Evolutionary conservation across 140 eudicot genomes (phyloP), one percentile per base, ranked within the genome.

Genomic region (Stevia rebaudiana): DNA sequence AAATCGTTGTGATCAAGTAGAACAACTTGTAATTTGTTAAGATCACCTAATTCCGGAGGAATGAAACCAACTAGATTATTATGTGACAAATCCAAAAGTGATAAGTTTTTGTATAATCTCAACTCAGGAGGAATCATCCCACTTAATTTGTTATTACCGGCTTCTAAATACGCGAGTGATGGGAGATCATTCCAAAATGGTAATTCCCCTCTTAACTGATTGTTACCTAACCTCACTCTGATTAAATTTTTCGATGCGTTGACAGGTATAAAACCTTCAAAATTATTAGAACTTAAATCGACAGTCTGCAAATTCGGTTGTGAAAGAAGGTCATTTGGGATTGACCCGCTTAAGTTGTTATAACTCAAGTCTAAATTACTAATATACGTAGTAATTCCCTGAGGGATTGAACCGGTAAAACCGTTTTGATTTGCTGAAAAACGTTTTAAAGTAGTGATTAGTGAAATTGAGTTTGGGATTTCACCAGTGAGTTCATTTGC

Each of bases 291-390:
- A 9, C 96, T 71, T 75, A 91, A 63, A 76, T 91, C 95, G 5
- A 91, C 68, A 6, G 77, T 24, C 67, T 56, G 75, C 82, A 91
- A 71, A 63, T 80, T 81, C 5, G 71, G 66, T 13, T 60, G 79
- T 7, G 81, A 69, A 50, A 91, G 68, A 39, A 91, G 67, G 53
- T 81, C 91, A 8, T 13, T 5, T 2, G 98, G 95, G 35, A 91
- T 77, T 7, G 79, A 67, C 43, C 98, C 96, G 43, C 1, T 79
- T 54, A 91, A 52, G 8, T 0, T 8, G 46, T 91, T 91, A 58
- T 76, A 87, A 84, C 98, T 87, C 11, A 87, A 74, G 79, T 91
- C 96, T 64, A 91, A 48, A 51, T 43, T 67, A 60, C 61, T 70
- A 16, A 84, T 72, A 69, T 71, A 58, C 8, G 31, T 53, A 0